These are phyloP conservation scores for Komagataella populi DNA, from an alignment of 805 yeast species.

Conservation along the genomic window DNA sequence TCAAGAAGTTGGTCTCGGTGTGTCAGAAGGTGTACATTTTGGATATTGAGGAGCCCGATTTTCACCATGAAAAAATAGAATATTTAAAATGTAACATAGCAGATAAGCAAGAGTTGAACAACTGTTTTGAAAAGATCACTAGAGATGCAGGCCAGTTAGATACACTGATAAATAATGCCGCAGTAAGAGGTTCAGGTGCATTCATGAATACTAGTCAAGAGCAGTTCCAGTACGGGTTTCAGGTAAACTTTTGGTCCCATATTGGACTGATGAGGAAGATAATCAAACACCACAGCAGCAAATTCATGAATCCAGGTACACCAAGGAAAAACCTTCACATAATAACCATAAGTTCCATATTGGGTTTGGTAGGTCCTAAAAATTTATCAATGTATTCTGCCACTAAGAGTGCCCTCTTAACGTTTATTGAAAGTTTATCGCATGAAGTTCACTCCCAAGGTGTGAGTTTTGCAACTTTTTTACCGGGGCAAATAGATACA, in stretches of 20 bases:
- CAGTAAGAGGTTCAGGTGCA: conserved; percentile 23
- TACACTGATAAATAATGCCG: conserved; percentile 34
- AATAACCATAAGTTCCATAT: conserved; percentile 29
- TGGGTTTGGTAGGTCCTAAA: conserved; percentile 35
- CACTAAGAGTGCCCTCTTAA: conserved; percentile 30
- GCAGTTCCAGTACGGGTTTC: conserved; percentile 8
- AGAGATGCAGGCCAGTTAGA: conserved; percentile 14
- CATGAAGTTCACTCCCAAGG: conserved; percentile 18
- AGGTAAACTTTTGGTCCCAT: conserved; percentile 31
- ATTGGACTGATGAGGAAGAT: conserved; percentile 22
- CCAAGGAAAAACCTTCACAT: conserved; percentile 18
- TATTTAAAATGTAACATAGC: conserved; percentile 15
- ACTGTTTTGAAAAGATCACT: conserved; percentile 14
- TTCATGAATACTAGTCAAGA: conserved; percentile 12
- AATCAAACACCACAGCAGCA: conserved; percentile 18
- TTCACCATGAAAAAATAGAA: conserved; percentile 5
- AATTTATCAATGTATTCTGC: conserved; percentile 34
- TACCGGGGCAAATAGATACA: conserved; percentile 38
- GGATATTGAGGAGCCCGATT: background rate
- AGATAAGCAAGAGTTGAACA: conserved; percentile 2
- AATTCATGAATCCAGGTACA: conserved; percentile 11
- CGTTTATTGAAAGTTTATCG: conserved; percentile 29
- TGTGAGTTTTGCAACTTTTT: conserved; percentile 18
- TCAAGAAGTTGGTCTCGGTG: conserved; percentile 11
- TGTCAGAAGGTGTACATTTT: background rate